phyloP scores from a whole-genome alignment of 2,329 filamentous ascomycete species.

The Ophiostoma piceae region DNA sequence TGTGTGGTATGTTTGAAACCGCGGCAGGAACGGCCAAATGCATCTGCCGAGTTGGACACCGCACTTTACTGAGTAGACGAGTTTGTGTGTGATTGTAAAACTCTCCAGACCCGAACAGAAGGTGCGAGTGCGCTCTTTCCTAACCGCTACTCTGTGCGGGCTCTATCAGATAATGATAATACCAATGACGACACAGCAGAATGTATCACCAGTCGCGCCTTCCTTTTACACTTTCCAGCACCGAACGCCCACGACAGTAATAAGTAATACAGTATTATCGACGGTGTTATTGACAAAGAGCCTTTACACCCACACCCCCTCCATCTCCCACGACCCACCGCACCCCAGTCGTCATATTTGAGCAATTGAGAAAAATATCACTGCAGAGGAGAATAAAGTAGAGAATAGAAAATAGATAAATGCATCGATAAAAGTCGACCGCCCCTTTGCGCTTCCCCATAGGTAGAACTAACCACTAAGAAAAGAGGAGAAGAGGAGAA shows the following conservation, averaged over 20 bases:
- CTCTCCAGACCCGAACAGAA: background rate
- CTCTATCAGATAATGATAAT: background rate
- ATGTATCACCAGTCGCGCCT: background rate
- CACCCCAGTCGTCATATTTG: slow-evolving; percentile 11
- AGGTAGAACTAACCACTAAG: background rate
- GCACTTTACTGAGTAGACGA: background rate
- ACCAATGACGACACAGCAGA: background rate
- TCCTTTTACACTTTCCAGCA: background rate
- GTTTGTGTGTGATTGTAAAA: background rate
- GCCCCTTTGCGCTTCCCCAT: slow-evolving; percentile 8
- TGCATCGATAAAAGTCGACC: background rate
- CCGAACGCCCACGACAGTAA: slow-evolving; percentile 1
- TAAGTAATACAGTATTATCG: background rate
- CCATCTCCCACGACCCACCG: background rate
- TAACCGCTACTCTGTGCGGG: background rate
- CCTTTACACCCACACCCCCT: slow-evolving; percentile 14
- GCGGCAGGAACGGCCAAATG: background rate
- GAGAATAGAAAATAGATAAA: background rate
- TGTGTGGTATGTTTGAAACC: slow-evolving; percentile 1
- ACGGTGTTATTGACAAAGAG: slow-evolving; percentile 10
- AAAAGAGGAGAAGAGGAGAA: background rate
- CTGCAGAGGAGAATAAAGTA: background rate
- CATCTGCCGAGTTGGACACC: background rate
- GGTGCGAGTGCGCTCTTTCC: no score
- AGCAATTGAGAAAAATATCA: background rate